phyloP scores from a whole-genome alignment of 768 basidiomycete species.

The Hypholoma sublateritium region DNA sequence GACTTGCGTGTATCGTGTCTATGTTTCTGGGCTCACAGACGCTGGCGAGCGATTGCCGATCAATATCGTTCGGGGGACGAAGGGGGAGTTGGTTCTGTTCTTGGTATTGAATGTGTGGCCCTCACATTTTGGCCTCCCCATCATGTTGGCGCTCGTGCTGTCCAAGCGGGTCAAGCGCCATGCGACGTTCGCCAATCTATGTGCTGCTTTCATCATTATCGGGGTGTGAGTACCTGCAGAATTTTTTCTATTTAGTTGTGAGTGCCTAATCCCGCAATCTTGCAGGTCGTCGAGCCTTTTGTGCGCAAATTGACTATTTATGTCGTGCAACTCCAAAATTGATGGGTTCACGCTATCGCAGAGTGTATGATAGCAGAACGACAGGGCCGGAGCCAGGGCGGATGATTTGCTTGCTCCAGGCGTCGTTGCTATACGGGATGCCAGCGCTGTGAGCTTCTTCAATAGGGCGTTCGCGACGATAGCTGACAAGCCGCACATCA shows the following conservation, averaged over 20 bases:
- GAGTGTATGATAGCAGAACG: constrained; percentile 40
- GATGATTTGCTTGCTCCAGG: constrained; percentile 44
- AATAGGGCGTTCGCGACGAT: neutral
- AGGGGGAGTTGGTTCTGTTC: constrained; percentile 38
- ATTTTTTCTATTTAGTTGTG: neutral
- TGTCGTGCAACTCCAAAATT: neutral
- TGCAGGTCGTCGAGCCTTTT: constrained; percentile 40
- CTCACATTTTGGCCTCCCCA: constrained; percentile 47
- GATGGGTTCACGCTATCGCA: constrained; percentile 13
- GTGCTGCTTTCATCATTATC: constrained; percentile 43
- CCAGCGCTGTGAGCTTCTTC: constrained; percentile 40
- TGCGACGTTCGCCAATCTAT: constrained; percentile 46
- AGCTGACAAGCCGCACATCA: neutral
- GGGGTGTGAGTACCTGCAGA: constrained; percentile 35
- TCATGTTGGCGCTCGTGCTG: constrained; percentile 39
- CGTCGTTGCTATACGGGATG: constrained; percentile 47
- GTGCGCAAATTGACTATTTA: constrained; percentile 16
- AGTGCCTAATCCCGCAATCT: neutral
- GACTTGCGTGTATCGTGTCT: neutral
- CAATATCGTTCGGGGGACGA: constrained; percentile 43
- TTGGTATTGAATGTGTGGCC: constrained; percentile 50
- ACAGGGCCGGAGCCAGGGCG: constrained; percentile 45
- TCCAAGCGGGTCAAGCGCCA: constrained; percentile 44
- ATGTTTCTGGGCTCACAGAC: neutral
- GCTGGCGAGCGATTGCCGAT: constrained; percentile 11